Evolutionary conservation across 1,284 basidiomycete species (phyloP).

Genomic region (Rhodotorula sp.): DNA sequence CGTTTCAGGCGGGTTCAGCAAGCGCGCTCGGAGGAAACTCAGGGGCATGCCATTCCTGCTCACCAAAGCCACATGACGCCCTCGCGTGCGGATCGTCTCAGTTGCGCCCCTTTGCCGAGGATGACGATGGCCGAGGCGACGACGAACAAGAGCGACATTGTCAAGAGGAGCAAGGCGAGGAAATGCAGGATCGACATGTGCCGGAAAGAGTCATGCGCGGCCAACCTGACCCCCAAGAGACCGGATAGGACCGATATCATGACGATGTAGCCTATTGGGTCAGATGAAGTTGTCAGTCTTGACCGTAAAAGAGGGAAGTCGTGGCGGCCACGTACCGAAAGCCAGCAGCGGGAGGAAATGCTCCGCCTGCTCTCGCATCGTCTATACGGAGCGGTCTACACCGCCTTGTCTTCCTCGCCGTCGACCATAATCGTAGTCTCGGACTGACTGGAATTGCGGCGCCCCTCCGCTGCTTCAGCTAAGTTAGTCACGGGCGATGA

Average conservation of each 20-base stretch:
- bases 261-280: not conserved
- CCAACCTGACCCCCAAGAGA: not conserved
- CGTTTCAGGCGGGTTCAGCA: conserved; percentile 4
- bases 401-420: too few species aligned
- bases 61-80: conserved; percentile 45
- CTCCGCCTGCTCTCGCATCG: not conserved
- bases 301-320: too few species aligned
- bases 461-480: too few species aligned
- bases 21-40: not conserved
- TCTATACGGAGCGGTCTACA: too few species aligned
- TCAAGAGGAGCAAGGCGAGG: not conserved
- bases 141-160: not conserved
- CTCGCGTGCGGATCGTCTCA: not conserved
- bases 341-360: not conserved
- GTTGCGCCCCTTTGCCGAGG: not conserved
- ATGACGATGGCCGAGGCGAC: not conserved
- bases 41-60: not conserved
- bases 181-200: not conserved
- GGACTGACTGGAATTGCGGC: too few species aligned
- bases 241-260: not conserved
- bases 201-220: not conserved
- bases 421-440: too few species aligned
- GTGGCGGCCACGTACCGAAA: not conserved
- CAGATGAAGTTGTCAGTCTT: too few species aligned
- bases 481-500: too few species aligned